Evolutionary conservation across 139 green algal species (phyloP).

Genomic region (Eudorina sp.): DNA sequence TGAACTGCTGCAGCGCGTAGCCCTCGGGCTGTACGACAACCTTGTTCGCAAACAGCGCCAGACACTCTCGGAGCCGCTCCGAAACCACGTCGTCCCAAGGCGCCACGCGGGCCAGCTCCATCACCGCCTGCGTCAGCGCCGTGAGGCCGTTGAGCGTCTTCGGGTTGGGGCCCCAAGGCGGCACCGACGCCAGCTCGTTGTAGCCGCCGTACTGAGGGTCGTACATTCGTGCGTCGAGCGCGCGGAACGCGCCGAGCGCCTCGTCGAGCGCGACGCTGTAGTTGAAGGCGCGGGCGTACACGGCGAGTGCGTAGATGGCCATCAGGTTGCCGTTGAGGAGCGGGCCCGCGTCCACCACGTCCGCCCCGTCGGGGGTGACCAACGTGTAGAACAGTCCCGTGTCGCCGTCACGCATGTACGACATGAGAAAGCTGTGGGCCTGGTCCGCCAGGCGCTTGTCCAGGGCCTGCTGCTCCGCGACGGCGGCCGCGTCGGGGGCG

Average conservation of each 20-base stretch:
- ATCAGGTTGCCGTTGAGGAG: not conserved
- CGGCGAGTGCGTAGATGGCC: not conserved
- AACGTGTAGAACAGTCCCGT: not conserved
- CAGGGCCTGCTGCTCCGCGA: not conserved
- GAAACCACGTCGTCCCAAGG: not conserved
- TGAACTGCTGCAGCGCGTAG: conserved; percentile 29
- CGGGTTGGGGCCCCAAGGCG: not conserved
- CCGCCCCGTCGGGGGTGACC: not conserved
- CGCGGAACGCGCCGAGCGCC: not conserved
- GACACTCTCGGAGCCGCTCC: conserved; percentile 6
- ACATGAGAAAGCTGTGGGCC: conserved; percentile 8
- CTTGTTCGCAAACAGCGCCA: not conserved
- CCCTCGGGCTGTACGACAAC: not conserved
- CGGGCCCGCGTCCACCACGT: conserved; percentile 18
- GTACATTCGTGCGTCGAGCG: conserved; percentile 5
- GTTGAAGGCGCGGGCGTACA: conserved; percentile 14
- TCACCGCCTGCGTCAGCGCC: not conserved
- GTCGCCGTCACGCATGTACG: not conserved
- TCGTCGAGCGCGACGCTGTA: not conserved
- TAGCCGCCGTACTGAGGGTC: conserved; percentile 28
- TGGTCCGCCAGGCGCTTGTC: conserved; percentile 18
- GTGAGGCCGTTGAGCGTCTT: conserved; percentile 15
- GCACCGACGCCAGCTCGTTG: conserved; percentile 11
- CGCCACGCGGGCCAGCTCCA: not conserved
- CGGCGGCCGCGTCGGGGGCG: not conserved